Base-by-base conservation (phyloP, 768 basidiomycete species). In the Megacollybia marginata region DNA sequence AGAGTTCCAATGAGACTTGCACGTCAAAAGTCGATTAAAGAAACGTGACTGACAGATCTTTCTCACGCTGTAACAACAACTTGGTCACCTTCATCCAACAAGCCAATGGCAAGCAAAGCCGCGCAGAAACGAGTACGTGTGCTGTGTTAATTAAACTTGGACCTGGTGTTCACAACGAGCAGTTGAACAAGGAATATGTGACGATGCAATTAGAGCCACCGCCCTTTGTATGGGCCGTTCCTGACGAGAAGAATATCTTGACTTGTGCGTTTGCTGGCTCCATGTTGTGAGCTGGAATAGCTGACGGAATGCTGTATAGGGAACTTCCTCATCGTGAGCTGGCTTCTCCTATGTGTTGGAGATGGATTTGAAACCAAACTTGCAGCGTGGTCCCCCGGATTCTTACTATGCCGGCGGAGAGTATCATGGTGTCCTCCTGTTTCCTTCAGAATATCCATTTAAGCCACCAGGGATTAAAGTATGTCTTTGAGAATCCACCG, bases 381-480 rank as follows among this genome's bases (percentile, higher is more conserved):
- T 57, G 9, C 57, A 95, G 88, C 86, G 91, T 44, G 96, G 96
- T 2, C 96, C 96, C 16, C 85, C 93, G 40, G 94, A 96, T 64
- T 88, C 90, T 35, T 88, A 93, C 5, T 99, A 83, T 59, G 75
- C 76, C 28, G 92, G 87, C 20, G 95, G 95, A 59, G 95, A 99
- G 65, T 97, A 92, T 63, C 90, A 95, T 55, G 95, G 94, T 1
- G 77, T 92, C 16, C 82, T 98, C 48, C 71, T 92, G 35, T 98
- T 98, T 61, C 93, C 94, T 3, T 70, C 88, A 11, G 94, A 97
- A 68, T 98, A 97, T 65, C 91, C 90, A 2, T 95, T 96, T 73
- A 95, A 92, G 65, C 93, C 93, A 0, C 94, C 93, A 47, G 93
- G 93, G 48, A 93, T 98, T 70, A 95, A 95, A 80, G 89, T 92